Conservation (phyloP, 108 stramenopile species). For the Asterionellopsis glacialis region DNA sequence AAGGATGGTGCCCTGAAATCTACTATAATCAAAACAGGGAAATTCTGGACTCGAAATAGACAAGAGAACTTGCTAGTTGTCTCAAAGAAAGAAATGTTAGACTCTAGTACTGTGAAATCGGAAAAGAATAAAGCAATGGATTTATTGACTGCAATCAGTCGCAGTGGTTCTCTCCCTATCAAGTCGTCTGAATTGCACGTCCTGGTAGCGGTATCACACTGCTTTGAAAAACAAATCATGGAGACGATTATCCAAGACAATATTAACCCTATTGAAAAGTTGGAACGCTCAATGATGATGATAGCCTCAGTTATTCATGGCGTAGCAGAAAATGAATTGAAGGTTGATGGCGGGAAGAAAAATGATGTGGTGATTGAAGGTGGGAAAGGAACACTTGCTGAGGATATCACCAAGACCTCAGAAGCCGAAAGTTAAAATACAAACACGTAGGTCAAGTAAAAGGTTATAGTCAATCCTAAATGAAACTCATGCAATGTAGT, state of each 20-base stretch:
- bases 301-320: constrained; percentile 56
- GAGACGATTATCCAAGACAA: constrained; percentile 74
- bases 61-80: constrained; percentile 47
- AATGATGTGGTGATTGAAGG: no score
- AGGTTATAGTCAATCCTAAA: no score
- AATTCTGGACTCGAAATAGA: constrained; percentile 35
- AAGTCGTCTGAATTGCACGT: constrained; percentile 67
- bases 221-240: constrained; percentile 75
- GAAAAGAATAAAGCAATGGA: constrained; percentile 81
- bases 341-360: no score
- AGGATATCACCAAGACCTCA: no score
- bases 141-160: constrained; percentile 70
- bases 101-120: constrained; percentile 21
- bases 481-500: no score
- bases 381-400: no score
- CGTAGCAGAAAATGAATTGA: constrained; percentile 33
- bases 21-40: constrained; percentile 52
- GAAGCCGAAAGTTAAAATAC: no score
- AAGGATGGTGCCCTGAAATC: constrained; percentile 45
- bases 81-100: constrained; percentile 13
- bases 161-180: constrained; percentile 74
- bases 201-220: constrained; percentile 72
- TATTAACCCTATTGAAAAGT: constrained; percentile 81
- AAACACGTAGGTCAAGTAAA: no score
- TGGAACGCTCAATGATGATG: constrained; percentile 66